Percentiles rank a stretch among this genome's conserved stretches.
phyloP scores from a whole-genome alignment of 2,329 filamentous ascomycete species.

The Colletotrichum brevisporum region DNA sequence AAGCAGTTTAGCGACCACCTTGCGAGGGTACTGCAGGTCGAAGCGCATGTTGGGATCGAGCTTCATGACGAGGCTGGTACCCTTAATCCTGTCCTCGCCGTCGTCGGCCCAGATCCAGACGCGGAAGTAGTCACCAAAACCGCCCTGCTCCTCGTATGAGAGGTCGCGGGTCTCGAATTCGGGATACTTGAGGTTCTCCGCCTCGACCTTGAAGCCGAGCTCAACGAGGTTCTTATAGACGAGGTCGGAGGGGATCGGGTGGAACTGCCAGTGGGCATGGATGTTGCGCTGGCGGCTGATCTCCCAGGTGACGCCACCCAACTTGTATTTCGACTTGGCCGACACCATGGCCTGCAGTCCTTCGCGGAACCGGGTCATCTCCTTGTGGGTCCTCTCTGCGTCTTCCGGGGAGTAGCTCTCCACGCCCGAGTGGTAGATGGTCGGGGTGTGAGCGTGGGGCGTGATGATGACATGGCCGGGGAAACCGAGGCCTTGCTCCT shows the following conservation, averaged over 20 bases:
- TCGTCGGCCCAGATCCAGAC: conserved; percentile 82
- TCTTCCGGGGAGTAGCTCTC: conserved; percentile 64
- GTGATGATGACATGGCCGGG: conserved; percentile 93
- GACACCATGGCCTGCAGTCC: conserved; percentile 85
- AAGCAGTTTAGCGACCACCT: conserved; percentile 89
- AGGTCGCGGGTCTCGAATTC: conserved; percentile 64
- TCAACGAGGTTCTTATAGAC: conserved; percentile 83
- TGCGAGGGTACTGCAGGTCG: conserved; percentile 90
- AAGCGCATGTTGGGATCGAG: conserved; percentile 82
- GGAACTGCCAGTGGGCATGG: conserved; percentile 94
- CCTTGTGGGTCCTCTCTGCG: conserved; percentile 74
- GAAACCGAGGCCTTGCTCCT: conserved; percentile 75
- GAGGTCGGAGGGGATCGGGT: conserved; percentile 80
- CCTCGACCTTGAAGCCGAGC: conserved; percentile 89
- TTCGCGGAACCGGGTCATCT: conserved; percentile 87
- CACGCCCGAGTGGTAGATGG: conserved; percentile 76
- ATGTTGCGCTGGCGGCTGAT: conserved; percentile 86
- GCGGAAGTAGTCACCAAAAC: conserved; percentile 79
- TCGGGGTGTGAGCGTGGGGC: conserved; percentile 85
- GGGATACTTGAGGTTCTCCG: conserved; percentile 78
- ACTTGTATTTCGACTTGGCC: conserved; percentile 65
- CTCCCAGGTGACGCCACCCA: conserved; percentile 93
- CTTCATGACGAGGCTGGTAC: conserved; percentile 81
- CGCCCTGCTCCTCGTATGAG: conserved; percentile 64
- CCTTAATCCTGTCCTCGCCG: conserved; percentile 68